phyloP scores from a whole-genome alignment of 2,329 filamentous ascomycete species.

The Metarhizium sp. region DNA sequence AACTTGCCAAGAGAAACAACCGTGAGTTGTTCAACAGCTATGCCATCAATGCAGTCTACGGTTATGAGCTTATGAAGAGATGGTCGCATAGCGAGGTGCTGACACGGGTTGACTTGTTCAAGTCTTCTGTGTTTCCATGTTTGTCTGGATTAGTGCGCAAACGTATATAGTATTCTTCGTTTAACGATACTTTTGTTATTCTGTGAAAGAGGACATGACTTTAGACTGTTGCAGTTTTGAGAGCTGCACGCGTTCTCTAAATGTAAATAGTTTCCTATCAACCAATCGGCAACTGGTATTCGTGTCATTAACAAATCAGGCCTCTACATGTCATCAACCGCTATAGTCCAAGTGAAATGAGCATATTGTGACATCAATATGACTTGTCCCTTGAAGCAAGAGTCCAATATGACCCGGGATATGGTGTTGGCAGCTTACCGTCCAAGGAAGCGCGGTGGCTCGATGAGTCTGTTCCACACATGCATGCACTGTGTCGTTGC shows the following conservation, averaged over 20 bases:
- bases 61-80: not conserved
- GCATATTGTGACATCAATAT: no score
- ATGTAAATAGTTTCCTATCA: no score
- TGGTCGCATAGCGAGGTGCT: not conserved
- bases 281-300: no score
- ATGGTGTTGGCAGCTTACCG: no score
- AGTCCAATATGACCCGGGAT: no score
- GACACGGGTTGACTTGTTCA: not conserved
- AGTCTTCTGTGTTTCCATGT: not conserved
- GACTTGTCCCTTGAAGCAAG: no score
- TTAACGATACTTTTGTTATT: not conserved
- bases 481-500: conserved; percentile 8
- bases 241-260: no score
- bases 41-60: no score
- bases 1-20: not conserved
- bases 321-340: no score
- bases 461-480: not conserved
- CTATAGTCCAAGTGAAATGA: no score
- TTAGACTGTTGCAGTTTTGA: no score
- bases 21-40: not conserved
- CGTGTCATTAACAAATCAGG: no score
- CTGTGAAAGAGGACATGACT: not conserved
- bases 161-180: not conserved
- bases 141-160: not conserved
- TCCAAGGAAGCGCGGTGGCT: not conserved